These are phyloP conservation scores for Tolypocladium paradoxum DNA, from an alignment of 2,329 filamentous ascomycete species.

Conservation along the genomic window DNA sequence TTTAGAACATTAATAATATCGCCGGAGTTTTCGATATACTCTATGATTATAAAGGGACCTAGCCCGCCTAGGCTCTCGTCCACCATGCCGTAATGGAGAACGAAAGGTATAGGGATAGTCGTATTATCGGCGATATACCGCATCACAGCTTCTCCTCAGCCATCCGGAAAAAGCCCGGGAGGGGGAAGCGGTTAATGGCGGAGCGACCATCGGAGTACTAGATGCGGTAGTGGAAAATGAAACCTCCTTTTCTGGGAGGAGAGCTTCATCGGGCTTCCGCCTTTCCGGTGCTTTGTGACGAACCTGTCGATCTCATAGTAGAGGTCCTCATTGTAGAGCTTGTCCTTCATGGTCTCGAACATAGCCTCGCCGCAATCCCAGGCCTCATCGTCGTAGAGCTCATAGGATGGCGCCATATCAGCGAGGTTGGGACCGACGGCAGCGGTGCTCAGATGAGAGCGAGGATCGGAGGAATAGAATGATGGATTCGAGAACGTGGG, in stretches of 20 bases:
- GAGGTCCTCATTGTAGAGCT: neutral
- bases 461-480: neutral
- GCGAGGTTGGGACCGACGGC: neutral
- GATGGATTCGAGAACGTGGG: no score
- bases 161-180: conserved; percentile 4
- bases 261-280: neutral
- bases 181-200: conserved; percentile 3
- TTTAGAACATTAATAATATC: conserved; percentile 18
- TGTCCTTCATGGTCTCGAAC: neutral
- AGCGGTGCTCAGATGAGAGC: neutral
- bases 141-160: conserved; percentile 7
- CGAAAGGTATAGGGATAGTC: conserved; percentile 4
- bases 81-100: conserved; percentile 6
- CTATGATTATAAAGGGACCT: conserved; percentile 7
- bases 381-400: conserved; percentile 1
- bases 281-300: conserved; percentile 1
- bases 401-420: neutral
- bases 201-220: conserved; percentile 3
- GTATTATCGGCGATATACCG: conserved; percentile 6
- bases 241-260: neutral
- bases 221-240: conserved; percentile 5
- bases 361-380: conserved; percentile 1
- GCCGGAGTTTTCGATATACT: conserved; percentile 10
- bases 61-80: conserved; percentile 5
- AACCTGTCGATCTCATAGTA: conserved; percentile 1